Evolutionary conservation across 176 grass and related monocot genomes (phyloP), one percentile per base, ranked within the genome.

Genomic region (Thalia dealbata): DNA sequence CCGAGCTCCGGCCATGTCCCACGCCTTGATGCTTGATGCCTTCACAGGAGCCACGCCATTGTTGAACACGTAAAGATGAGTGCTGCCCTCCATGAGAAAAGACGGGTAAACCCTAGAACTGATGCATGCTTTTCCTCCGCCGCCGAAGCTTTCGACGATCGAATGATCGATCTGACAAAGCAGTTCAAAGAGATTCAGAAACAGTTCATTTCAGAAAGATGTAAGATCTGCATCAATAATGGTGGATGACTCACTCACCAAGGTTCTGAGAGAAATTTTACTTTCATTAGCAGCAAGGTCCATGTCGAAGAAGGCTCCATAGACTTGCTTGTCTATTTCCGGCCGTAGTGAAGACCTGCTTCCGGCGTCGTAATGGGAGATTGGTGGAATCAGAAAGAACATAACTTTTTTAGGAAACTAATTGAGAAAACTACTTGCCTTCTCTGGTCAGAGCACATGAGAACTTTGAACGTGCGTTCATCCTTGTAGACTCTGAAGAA

Each of bases 131-230:
- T 86, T 81, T 14, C 89, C 92, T 12, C 82, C 64, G 3, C 84
- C 88, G 35, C 86, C 88, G 13, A 96, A 96, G 75, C 81, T 96
- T 78, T 96, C 92, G 50, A 96, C 77, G 0, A 86, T 89, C 18
- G 89, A 96, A 22, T 76, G 86, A 51, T 97, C 89, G 50, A 92
- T 88, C 89, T 96, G 78, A 75, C n/a, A n/a, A n/a, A n/a, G n/a
- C n/a, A n/a, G n/a, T n/a, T n/a, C 70, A 22, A 2, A 11, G n/a
- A 19, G 43, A 68, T 68, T 11, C 35, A 68, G 16, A 68, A 45
- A 1, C n/a, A 0, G 38, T 14, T 41, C 10, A 2, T 10, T 27
- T 12, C 60, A 27, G 13, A 26, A 62, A n/a, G 32, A 1, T 38
- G 32, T 38, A 4, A 38, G 32, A 38, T 38, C 4, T 38, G 32